Evolutionary conservation across 2,329 filamentous ascomycete species (phyloP).

Genomic region (Claviceps monticola): DNA sequence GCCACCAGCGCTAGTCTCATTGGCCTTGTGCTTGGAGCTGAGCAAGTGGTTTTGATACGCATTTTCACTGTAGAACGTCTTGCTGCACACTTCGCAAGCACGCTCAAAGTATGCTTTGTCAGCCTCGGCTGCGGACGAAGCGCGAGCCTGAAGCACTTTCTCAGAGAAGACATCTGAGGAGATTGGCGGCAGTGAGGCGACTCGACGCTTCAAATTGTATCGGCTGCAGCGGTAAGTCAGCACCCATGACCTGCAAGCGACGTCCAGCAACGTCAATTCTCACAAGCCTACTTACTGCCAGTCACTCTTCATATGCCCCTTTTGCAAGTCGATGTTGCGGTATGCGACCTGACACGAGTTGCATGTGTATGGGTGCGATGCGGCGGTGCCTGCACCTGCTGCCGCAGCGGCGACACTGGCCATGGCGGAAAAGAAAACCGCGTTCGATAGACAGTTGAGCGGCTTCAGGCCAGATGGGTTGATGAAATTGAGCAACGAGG

Average conservation of each 20-base stretch:
- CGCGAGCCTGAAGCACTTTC: conserved; percentile 86
- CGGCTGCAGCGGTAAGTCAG: conserved; percentile 37
- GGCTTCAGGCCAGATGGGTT: neutral
- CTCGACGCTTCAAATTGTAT: conserved; percentile 91
- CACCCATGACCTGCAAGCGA: neutral
- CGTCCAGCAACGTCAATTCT: neutral
- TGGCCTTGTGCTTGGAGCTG: conserved; percentile 71
- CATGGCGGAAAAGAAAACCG: conserved; percentile 24
- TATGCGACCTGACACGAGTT: conserved; percentile 97
- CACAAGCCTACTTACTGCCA: conserved; percentile 70
- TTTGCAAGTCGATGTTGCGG: conserved; percentile 81
- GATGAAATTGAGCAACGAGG: neutral
- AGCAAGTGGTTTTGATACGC: conserved; percentile 85
- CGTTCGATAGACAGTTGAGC: neutral
- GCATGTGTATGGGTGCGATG: conserved; percentile 85
- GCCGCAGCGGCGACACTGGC: conserved; percentile 24
- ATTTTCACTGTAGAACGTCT: conserved; percentile 94
- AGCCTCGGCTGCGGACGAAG: conserved; percentile 68
- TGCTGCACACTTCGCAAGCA: conserved; percentile 66
- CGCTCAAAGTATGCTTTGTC: conserved; percentile 83
- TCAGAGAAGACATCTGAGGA: conserved; percentile 88
- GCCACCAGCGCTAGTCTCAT: conserved; percentile 32
- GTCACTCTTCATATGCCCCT: conserved; percentile 93
- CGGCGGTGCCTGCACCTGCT: conserved; percentile 19
- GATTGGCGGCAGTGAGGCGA: conserved; percentile 80